Base-by-base conservation (phyloP, 2,329 filamentous ascomycete species). In the Alternaria alternata region DNA sequence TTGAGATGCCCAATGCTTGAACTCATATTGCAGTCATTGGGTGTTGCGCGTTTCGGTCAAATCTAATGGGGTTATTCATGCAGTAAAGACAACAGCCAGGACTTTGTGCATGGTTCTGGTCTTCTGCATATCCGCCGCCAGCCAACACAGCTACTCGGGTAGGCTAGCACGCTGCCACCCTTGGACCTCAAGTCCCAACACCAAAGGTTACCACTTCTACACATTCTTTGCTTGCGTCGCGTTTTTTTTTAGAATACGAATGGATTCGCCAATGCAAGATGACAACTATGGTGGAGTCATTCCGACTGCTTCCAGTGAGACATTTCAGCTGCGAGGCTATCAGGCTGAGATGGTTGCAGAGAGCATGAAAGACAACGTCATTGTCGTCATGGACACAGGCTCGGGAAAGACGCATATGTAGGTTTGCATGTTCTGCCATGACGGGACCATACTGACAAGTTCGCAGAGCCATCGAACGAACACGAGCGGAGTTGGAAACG, bases 331-430 rank as follows among this genome's bases (percentile, higher is more conserved):
- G 6, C 80, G 82, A 11, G 75, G 78, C 1, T 84, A 84, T 61
- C 82, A 84, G 73, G 71, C 79, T 65, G 82, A 84, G 66, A 84
- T 84, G 82, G 75, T 84, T 3, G 76, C 81, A 42, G 75, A 77
- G 56, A 82, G 80, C 65, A 59, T 84, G 34, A 69, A 73, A 43
- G 65, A 70, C 18, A 84, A 84, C 61, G 74, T 82, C 55, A 82
- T 84, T 53, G 81, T 83, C 39, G 81, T 78, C 12, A 83, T 83
- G 80, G 81, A 83, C 52, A 84, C 82, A 2, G 82, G 82, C 28
- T 81, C 78, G 59, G 82, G 82, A 12, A 84, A 84, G 66, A 84
- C 82, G 14, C 79, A 82, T 48, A 77, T 84, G 77, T 76, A 64
- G 42, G 38, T 22, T 6, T 3, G 18, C 22, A 11, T 26, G 0